Evolutionary conservation across 257 asterid species (phyloP).

Genomic region (Solanum commersonii): DNA sequence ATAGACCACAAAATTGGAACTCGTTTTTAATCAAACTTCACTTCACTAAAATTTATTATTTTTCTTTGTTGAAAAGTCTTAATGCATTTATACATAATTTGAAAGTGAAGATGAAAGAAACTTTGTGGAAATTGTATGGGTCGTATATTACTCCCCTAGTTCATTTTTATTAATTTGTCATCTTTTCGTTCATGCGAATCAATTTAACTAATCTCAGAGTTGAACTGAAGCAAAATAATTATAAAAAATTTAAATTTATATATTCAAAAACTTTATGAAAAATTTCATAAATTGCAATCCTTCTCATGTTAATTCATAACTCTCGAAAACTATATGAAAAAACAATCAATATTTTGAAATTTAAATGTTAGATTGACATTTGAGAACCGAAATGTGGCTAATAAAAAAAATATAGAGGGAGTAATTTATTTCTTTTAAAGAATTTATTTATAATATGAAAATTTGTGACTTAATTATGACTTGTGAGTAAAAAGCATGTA

Average conservation of each 20-base stretch:
- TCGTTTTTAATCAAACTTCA: neutral
- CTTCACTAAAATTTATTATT: neutral
- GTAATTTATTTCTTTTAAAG: neutral
- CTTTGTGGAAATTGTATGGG: neutral
- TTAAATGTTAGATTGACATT: too few relatives aligned
- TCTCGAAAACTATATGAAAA: too few relatives aligned
- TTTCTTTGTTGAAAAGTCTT: neutral
- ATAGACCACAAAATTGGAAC: neutral
- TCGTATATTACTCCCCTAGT: neutral
- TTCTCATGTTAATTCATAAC: too few relatives aligned
- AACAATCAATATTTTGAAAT: too few relatives aligned
- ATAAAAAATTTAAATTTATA: fast-evolving
- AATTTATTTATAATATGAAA: neutral
- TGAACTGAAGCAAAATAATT: too few relatives aligned
- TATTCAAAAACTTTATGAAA: too few relatives aligned
- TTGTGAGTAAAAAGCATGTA: neutral
- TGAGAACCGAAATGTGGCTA: too few relatives aligned
- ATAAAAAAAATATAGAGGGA: too few relatives aligned
- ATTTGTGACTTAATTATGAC: neutral
- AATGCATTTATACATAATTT: neutral
- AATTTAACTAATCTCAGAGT: too few relatives aligned
- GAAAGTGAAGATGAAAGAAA: neutral
- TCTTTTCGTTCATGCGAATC: fast-evolving
- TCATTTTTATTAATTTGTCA: too few relatives aligned
- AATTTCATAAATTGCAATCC: too few relatives aligned